Evolutionary conservation across 1,284 basidiomycete genomes (phyloP).

Genomic region (Leccinum pachyderme): DNA sequence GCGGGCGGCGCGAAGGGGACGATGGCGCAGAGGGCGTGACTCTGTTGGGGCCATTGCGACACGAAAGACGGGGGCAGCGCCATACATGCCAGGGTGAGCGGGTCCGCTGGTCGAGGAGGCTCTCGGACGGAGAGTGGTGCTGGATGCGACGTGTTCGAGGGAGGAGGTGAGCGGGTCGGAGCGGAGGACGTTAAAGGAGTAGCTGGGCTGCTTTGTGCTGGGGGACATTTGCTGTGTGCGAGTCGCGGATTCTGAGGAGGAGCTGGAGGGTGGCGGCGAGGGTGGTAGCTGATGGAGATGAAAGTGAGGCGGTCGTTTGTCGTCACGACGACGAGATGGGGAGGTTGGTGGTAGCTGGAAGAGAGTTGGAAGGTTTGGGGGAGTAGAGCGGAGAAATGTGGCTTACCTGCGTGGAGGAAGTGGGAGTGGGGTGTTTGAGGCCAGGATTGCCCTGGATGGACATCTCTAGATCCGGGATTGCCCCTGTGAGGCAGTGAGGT

Average conservation of each 20-base stretch:
- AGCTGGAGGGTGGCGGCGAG: slow-evolving; percentile 30
- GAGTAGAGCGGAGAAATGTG: background rate
- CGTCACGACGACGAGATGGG: background rate
- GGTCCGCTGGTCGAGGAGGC: slow-evolving; percentile 10
- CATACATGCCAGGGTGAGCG: slow-evolving; percentile 29
- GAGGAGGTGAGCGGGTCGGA: slow-evolving; percentile 42
- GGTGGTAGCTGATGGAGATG: slow-evolving; percentile 17
- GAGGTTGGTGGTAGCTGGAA: slow-evolving; percentile 9
- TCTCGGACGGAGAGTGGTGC: slow-evolving; percentile 37
- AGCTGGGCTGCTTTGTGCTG: slow-evolving; percentile 18
- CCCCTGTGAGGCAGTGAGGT: slow-evolving; percentile 2
- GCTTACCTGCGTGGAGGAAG: slow-evolving; percentile 10
- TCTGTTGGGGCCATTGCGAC: slow-evolving; percentile 30
- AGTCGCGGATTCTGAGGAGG: slow-evolving; percentile 29
- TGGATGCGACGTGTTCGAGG: slow-evolving; percentile 45
- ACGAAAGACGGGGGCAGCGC: slow-evolving; percentile 37
- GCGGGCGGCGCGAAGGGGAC: slow-evolving; percentile 18
- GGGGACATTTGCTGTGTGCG: slow-evolving; percentile 14
- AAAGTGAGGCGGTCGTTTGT: background rate
- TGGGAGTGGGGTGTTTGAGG: slow-evolving; percentile 6
- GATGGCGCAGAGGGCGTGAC: slow-evolving; percentile 18
- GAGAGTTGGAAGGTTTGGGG: background rate
- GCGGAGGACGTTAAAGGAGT: slow-evolving; percentile 42
- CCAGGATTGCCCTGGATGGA: slow-evolving; percentile 15
- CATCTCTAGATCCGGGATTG: slow-evolving; percentile 19